phyloP scores from a whole-genome alignment of 768 basidiomycete species.

The Lentinula raphanica region DNA sequence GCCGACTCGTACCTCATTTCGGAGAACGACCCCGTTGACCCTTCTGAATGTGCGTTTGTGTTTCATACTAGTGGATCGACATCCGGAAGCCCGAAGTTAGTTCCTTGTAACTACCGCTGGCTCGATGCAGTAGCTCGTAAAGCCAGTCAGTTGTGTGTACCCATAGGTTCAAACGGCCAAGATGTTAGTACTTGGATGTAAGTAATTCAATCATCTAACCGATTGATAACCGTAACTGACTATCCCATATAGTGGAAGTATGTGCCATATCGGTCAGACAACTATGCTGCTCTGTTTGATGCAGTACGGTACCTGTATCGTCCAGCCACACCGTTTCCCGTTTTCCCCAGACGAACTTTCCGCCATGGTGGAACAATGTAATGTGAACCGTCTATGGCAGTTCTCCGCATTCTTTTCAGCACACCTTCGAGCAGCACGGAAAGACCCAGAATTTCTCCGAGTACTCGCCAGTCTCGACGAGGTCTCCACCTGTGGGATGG shows the following conservation, averaged over 20 bases:
- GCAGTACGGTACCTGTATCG: slow-evolving; percentile 67
- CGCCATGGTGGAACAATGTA: slow-evolving; percentile 64
- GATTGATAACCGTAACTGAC: slow-evolving; percentile 26
- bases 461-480: slow-evolving; percentile 55
- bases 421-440: slow-evolving; percentile 57
- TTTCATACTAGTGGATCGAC: slow-evolving; percentile 84
- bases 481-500: slow-evolving; percentile 61
- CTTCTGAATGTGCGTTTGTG: slow-evolving; percentile 39
- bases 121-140: slow-evolving; percentile 53
- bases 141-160: slow-evolving; percentile 45
- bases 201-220: slow-evolving; percentile 24
- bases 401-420: slow-evolving; percentile 65
- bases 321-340: slow-evolving; percentile 61
- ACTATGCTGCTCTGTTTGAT: slow-evolving; percentile 72
- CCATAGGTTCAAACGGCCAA: slow-evolving; percentile 42
- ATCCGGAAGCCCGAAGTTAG: slow-evolving; percentile 77
- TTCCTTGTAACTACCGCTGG: slow-evolving; percentile 68
- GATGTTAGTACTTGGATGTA: slow-evolving; percentile 75
- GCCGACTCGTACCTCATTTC: slow-evolving; percentile 15
- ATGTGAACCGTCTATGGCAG: slow-evolving; percentile 71
- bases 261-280: slow-evolving; percentile 77
- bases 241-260: slow-evolving; percentile 56
- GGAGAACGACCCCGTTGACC: slow-evolving; percentile 25
- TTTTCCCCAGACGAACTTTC: slow-evolving; percentile 67
- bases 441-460: slow-evolving; percentile 55